Base-by-base conservation (phyloP, 148 eudicot genomes). In the Rhododendron vialii region DNA sequence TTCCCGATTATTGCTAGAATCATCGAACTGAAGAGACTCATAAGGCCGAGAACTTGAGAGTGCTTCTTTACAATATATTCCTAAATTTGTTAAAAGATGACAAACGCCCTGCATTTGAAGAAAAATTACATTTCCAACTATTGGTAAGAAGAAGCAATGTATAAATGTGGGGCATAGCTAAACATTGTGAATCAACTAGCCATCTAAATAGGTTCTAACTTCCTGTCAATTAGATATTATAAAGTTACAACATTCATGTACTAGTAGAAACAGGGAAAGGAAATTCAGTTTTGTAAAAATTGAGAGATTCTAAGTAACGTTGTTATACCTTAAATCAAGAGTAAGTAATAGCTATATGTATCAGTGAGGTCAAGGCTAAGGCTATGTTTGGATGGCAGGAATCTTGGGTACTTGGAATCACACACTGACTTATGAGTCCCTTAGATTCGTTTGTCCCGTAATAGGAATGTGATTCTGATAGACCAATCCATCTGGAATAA, bases 51-150 rank as follows among this genome's bases (percentile, higher is more conserved):
- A 86, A 80, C 86, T 89, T 65, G 91, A 83, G 86, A 90, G 80
- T 13, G 92, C 88, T 86, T 94, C 95, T 89, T 92, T 92, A 80
- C 93, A 91, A 86, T 97, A 95, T 71, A 90, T 89, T 85, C 91
- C 95, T 82, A 95, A 86, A 88, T 91, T 90, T 85, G 95, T 91
- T 77, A 97, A 91, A 84, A 97, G 93, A 91, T 94, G 98, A 86
- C 98, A 97, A 5, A 92, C 92, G 75, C 93, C 96, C 99, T 96
- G 94, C 89, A 92, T 81, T 77, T 28, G 30, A 33, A 80, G 51
- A 57, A 57, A 20, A 81, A 33, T 38, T 18, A 81, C 1, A 35
- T 20, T 10, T 30, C 30, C 36, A 51, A 81, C 2, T 12, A 48
- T 48, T 18, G 35, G 36, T 82, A 18, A 0, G 17, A 81, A 55